These are phyloP conservation scores for Neurospora sp. DNA, from an alignment of 495 filamentous ascomycete genomes.

Conservation along the genomic window DNA sequence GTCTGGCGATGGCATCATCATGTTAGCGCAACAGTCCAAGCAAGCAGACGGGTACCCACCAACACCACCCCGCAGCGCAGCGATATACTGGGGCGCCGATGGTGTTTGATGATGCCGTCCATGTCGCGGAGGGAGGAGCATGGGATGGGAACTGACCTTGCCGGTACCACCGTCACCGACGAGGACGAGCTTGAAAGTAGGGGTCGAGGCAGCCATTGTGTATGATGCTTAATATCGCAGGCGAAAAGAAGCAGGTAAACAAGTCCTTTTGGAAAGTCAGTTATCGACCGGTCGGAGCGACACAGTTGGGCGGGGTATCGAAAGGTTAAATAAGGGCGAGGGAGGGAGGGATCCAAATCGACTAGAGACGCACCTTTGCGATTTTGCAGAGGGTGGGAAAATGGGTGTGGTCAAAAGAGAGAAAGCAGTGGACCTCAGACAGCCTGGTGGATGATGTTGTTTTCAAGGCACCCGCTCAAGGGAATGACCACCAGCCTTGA, in stretches of 20 bases:
- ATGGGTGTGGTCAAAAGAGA: conserved; percentile 19
- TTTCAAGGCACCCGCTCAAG: conserved; percentile 18
- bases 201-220: conserved; percentile 51
- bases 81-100: not conserved
- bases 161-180: conserved; percentile 99
- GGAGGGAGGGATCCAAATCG: not conserved
- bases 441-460: conserved; percentile 19
- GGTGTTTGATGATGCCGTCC: conserved; percentile 6
- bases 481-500: conserved; percentile 22
- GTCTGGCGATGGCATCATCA: conserved; percentile 47
- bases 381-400: conserved; percentile 7
- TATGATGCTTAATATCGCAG: conserved; percentile 15
- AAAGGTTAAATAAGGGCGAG: not conserved
- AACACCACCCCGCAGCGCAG: conserved; percentile 20
- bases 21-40: conserved; percentile 14
- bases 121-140: not conserved
- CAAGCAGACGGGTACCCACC: not conserved
- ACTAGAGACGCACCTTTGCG: conserved; percentile 16
- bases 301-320: not conserved
- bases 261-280: conserved; percentile 15
- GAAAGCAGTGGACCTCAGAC: conserved; percentile 17
- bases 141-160: conserved; percentile 55
- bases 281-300: not conserved
- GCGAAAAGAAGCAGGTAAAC: conserved; percentile 17
- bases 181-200: conserved; percentile 99